Evolutionary conservation across 2,329 filamentous ascomycete species (phyloP).

Genomic region (Penicillium sp.): DNA sequence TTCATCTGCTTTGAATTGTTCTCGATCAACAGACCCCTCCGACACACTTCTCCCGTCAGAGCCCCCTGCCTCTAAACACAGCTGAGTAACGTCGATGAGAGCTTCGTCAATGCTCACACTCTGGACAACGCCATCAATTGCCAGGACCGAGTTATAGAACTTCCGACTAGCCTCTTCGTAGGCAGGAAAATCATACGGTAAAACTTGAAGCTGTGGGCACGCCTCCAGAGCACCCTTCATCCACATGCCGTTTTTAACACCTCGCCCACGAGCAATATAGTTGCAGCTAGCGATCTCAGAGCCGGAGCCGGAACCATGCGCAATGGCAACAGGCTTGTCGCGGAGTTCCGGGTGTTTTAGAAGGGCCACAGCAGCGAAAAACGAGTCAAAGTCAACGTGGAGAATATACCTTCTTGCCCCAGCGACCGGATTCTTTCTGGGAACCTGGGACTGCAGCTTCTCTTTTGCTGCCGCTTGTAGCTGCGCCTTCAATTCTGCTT

Average conservation of each 20-base stretch:
- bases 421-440: constrained; percentile 55
- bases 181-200: constrained; percentile 94
- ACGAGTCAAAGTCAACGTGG: constrained; percentile 97
- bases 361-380: constrained; percentile 91
- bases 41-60: constrained; percentile 65
- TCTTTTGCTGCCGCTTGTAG: constrained; percentile 79
- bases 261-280: constrained; percentile 81
- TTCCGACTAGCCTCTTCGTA: constrained; percentile 88
- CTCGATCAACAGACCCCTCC: constrained; percentile 71
- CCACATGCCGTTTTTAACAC: constrained; percentile 99
- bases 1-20: constrained; percentile 75
- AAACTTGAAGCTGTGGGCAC: constrained; percentile 80
- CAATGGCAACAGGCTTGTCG: constrained; percentile 82
- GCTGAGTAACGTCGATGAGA: constrained; percentile 75
- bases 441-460: constrained; percentile 53
- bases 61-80: constrained; percentile 66
- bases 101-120: constrained; percentile 98
- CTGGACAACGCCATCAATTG: constrained; percentile 79
- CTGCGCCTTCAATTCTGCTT: constrained; percentile 85
- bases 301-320: constrained; percentile 79
- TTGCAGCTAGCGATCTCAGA: constrained; percentile 98
- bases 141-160: constrained; percentile 84
- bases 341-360: constrained; percentile 73
- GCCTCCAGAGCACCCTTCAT: constrained; percentile 86
- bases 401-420: constrained; percentile 79